Evolutionary conservation across 2,329 filamentous ascomycete species (phyloP).

Genomic region (Mollisia scopiformis): DNA sequence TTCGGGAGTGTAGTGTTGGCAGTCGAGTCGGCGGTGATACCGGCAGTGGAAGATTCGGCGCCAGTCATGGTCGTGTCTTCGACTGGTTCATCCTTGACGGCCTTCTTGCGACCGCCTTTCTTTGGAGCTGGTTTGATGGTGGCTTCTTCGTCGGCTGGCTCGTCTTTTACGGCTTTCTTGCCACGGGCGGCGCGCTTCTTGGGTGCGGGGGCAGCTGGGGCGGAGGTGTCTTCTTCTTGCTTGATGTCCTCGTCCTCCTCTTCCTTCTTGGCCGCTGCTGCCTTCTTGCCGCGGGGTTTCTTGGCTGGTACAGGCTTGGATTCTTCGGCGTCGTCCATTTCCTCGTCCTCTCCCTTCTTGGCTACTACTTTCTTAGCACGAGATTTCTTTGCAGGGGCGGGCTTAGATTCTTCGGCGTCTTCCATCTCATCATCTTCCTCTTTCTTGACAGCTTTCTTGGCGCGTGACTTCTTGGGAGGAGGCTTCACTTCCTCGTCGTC

Average conservation of each 20-base stretch:
- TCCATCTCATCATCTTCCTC: constrained; percentile 22
- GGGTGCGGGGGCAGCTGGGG: background rate
- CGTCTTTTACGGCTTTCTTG: constrained; percentile 24
- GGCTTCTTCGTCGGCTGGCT: constrained; percentile 7
- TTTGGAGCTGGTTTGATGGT: background rate
- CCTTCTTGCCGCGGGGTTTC: too few species aligned
- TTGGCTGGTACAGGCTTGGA: too few species aligned
- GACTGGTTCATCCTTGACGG: constrained; percentile 18
- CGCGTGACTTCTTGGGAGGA: constrained; percentile 30
- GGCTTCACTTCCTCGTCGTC: constrained; percentile 30
- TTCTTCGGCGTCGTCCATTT: too few species aligned
- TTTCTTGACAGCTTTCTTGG: constrained; percentile 32
- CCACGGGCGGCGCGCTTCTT: constrained; percentile 19
- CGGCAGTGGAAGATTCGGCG: constrained; percentile 7
- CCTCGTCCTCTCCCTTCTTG: constrained; percentile 23
- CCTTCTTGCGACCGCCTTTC: constrained; percentile 26
- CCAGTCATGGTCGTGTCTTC: constrained; percentile 1
- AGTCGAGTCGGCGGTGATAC: constrained; percentile 1
- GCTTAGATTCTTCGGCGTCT: constrained; percentile 28
- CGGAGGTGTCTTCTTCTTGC: too few species aligned
- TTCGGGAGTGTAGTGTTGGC: background rate
- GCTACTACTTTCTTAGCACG: constrained; percentile 30
- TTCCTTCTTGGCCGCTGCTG: too few species aligned
- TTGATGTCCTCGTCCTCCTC: too few species aligned
- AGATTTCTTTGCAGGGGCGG: constrained; percentile 28